These are phyloP conservation scores for Dictyostelium gargantuum DNA, from an alignment of 208 protist genomes.

Conservation along the genomic window DNA sequence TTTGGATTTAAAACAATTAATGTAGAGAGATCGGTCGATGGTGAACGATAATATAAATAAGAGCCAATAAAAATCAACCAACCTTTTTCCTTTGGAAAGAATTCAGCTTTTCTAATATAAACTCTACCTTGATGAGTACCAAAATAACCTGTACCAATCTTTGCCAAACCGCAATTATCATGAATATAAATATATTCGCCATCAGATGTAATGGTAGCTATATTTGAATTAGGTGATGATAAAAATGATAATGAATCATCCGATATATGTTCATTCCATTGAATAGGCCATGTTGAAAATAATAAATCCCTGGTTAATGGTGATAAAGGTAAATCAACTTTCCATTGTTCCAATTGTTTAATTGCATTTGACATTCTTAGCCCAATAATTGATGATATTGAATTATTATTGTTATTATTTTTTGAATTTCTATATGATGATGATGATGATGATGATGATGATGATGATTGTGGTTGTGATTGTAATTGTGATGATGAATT, in stretches of 20 bases:
- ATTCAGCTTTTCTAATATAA: constrained; percentile 56
- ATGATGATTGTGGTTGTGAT: neutral
- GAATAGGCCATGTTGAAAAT: constrained; percentile 42
- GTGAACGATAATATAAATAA: constrained; percentile 72
- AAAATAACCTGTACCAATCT: constrained; percentile 62
- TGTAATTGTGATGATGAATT: neutral
- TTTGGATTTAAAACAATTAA: constrained; percentile 64
- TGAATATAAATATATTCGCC: constrained; percentile 65
- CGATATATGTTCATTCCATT: constrained; percentile 49
- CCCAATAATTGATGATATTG: neutral
- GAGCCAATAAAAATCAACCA: constrained; percentile 54
- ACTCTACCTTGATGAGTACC: constrained; percentile 71
- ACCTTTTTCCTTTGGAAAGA: constrained; percentile 70
- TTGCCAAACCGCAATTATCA: constrained; percentile 57
- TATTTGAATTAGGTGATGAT: neutral
- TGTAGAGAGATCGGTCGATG: constrained; percentile 30
- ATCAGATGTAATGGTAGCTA: constrained; percentile 36
- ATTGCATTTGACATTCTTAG: constrained; percentile 26
- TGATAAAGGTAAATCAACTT: constrained; percentile 58
- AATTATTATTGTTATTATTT: neutral
- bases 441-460: neutral
- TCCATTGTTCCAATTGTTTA: constrained; percentile 51
- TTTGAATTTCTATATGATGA: too few relatives aligned
- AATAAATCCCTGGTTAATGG: constrained; percentile 34
- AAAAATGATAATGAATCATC: constrained; percentile 25